phyloP scores from a whole-genome alignment of 805 yeast genomes.

The Metschnikowia lochheadii region DNA sequence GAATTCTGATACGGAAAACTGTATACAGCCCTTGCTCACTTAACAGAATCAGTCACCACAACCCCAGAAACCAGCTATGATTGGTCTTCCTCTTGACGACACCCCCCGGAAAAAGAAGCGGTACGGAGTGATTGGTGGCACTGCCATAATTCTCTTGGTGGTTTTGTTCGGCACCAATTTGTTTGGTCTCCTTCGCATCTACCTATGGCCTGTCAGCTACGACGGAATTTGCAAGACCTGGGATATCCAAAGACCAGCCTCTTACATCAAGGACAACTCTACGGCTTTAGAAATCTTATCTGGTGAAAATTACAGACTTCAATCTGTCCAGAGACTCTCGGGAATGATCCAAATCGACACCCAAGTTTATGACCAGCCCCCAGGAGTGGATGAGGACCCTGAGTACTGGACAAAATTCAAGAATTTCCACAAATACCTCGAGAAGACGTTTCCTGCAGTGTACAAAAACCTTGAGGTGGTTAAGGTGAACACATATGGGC shows the following conservation, averaged over 20 bases:
- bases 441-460: conserved; percentile 30
- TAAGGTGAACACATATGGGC: conserved; percentile 33
- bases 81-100: conserved; percentile 17
- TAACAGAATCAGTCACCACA: background rate
- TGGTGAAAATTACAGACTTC: conserved; percentile 8
- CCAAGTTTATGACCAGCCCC: conserved; percentile 17
- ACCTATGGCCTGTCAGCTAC: conserved; percentile 14
- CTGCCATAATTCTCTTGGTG: conserved; percentile 12
- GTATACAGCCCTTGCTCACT: background rate
- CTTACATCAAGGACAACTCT: conserved; percentile 25
- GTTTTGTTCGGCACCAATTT: conserved; percentile 21
- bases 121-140: conserved; percentile 6
- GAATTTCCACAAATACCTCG: conserved; percentile 29
- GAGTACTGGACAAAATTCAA: conserved; percentile 20
- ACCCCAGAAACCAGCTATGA: conserved; percentile 6
- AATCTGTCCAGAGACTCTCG: conserved; percentile 13
- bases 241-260: conserved; percentile 22
- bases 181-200: conserved; percentile 18
- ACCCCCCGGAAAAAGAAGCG: conserved; percentile 10
- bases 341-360: conserved; percentile 18
- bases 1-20: background rate
- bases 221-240: conserved; percentile 15
- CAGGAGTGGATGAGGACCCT: conserved; percentile 15
- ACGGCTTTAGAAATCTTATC: conserved; percentile 20
- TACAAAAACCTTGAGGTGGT: conserved; percentile 30